Base-by-base conservation (phyloP, 164 flowering plant species). In the Aristolochia contorta region DNA sequence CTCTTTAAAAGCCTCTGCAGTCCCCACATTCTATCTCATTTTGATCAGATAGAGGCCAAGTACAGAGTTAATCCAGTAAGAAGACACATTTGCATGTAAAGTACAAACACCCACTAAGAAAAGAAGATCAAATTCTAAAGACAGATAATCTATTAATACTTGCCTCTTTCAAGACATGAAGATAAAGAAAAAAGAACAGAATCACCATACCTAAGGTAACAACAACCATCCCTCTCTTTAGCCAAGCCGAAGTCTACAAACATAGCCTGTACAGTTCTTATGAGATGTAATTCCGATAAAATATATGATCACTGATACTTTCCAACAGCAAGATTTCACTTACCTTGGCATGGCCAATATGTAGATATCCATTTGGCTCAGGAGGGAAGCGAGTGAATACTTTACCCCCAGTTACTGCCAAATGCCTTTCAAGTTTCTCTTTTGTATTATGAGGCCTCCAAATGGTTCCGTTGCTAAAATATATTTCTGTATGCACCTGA, bases 291-390 rank as follows among this genome's bases (percentile, higher is more conserved):
- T 10, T 43, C 52, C 46, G 1, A 37, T 60, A 25, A 19, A 12
- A 52, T 22, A 15, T 23, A 22, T 51, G n/a, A 24, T 55, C 4
- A 5, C 47, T 56, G 54, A 27, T 19, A 14, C 1, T 15, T 54
- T 20, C 47, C 22, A 37, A 2, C 45, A 37, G 51, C 56, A 32
- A 10, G 46, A 23, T 43, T 22, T 21, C 27, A 30, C 54, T 65
- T 73, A 87, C 99, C 97, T 94, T 94, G n/a, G 99, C 99, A 78
- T 94, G 99, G 64, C 99, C 99, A 67, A 94, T 91, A 74, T 94
- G 99, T 22, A 94, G 83, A 71, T 85, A 94, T 9, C 99, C 99
- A 83, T 94, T 94, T 60, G 99, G 99, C 68, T 94, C 99, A 32
- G 99, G 97, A 21, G 97, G 99, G 74, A 94, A 94, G 48, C 99